phyloP scores from a whole-genome alignment of 495 filamentous ascomycete species.

The Parachaetomium inaequale region DNA sequence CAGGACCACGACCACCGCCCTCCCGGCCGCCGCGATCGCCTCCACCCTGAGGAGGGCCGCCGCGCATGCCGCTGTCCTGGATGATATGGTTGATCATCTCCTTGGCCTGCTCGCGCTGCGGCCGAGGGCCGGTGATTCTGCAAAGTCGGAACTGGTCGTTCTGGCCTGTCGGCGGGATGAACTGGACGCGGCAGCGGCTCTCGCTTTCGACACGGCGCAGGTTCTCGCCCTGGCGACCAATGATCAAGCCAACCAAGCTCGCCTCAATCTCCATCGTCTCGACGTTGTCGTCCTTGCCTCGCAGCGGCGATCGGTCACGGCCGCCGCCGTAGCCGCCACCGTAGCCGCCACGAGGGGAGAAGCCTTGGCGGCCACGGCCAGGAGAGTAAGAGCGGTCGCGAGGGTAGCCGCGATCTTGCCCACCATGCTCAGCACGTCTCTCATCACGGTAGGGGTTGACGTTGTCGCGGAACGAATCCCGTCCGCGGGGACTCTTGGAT shows the following conservation, averaged over 20 bases:
- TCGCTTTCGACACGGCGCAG: conserved; percentile 72
- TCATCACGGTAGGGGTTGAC: conserved; percentile 75
- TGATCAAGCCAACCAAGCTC: conserved; percentile 75
- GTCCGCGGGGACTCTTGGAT: conserved; percentile 61
- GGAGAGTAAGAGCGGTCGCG: conserved; percentile 65
- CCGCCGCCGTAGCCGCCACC: conserved; percentile 36
- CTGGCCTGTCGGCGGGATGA: conserved; percentile 65
- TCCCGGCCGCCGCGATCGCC: conserved; percentile 24
- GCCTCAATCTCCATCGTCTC: conserved; percentile 76
- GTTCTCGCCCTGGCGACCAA: conserved; percentile 79
- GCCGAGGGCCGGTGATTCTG: conserved; percentile 67
- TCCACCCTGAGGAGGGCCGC: conserved; percentile 32
- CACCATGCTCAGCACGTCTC: conserved; percentile 49
- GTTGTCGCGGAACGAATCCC: conserved; percentile 65
- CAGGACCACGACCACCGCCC: conserved; percentile 20
- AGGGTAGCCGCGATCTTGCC: conserved; percentile 46
- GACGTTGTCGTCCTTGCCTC: conserved; percentile 55
- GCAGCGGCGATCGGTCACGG: conserved; percentile 54
- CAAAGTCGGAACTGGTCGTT: conserved; percentile 66
- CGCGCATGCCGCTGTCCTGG: conserved; percentile 70
- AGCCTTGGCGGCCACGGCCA: conserved; percentile 47
- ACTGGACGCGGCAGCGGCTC: conserved; percentile 73
- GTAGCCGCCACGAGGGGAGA: conserved; percentile 44
- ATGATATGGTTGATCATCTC: conserved; percentile 75
- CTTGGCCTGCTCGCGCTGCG: conserved; percentile 65